Conservation (phyloP, 441 rosid genomes). For the Lepidium campestre region DNA sequence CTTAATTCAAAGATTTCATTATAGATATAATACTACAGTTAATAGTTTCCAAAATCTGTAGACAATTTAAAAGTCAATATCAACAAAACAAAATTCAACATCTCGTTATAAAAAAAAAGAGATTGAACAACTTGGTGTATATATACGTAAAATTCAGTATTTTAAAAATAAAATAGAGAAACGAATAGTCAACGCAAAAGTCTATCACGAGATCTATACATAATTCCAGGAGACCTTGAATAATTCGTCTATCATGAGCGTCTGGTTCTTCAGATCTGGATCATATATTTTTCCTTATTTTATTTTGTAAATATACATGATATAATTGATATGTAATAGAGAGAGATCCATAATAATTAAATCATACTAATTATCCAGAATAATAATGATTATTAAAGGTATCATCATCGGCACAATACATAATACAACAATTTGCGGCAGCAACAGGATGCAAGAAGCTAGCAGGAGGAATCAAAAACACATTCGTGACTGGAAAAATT, state of each 20-base stretch:
- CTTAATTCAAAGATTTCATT: not conserved
- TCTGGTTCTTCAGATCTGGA: constrained; percentile 14
- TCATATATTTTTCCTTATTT: not conserved
- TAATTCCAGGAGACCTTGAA: not conserved
- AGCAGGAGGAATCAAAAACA: constrained; percentile 62
- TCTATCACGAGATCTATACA: constrained; percentile 19
- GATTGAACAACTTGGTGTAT: not conserved
- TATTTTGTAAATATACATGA: not conserved
- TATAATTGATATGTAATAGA: too few relatives aligned
- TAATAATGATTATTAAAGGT: constrained; percentile 37
- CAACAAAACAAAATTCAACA: not conserved
- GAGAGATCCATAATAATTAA: not conserved
- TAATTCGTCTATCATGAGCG: not conserved
- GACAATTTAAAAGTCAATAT: constrained; percentile 5
- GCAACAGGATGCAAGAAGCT: constrained; percentile 91
- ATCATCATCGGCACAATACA: constrained; percentile 92
- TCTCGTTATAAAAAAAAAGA: not conserved
- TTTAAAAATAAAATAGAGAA: not conserved
- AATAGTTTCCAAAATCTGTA: not conserved
- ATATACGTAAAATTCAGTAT: not conserved
- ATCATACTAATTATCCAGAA: not conserved
- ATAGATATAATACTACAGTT: not conserved
- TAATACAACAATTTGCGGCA: constrained; percentile 79
- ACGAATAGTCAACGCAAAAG: constrained; percentile 18
- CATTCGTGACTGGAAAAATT: constrained; percentile 75